These are phyloP conservation scores for Xylaria grammica DNA, from an alignment of 495 filamentous ascomycete species.

Conservation along the genomic window DNA sequence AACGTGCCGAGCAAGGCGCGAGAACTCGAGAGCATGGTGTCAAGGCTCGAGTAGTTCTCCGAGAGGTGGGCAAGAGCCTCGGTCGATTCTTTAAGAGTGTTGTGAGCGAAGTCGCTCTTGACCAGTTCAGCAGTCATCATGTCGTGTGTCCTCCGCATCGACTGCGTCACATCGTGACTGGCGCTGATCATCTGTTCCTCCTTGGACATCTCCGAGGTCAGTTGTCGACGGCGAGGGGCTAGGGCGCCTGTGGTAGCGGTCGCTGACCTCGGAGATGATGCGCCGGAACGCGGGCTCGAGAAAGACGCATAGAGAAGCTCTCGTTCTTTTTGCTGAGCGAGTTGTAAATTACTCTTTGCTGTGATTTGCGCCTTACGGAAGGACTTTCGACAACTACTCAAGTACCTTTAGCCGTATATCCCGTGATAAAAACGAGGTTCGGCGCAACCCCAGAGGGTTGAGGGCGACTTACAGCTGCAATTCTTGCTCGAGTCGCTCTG, in stretches of 20 bases:
- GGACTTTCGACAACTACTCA: conserved; percentile 65
- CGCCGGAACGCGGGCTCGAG: conserved; percentile 44
- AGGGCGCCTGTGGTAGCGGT: conserved; percentile 27
- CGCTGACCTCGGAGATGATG: conserved; percentile 35
- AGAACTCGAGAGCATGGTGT: conserved; percentile 73
- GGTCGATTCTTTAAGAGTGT: conserved; percentile 81
- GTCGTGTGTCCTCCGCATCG: conserved; percentile 82
- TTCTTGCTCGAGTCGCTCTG: conserved; percentile 67
- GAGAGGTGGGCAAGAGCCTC: conserved; percentile 79
- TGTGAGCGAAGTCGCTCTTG: conserved; percentile 83
- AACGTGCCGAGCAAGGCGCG: conserved; percentile 78
- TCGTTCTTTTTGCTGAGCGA: conserved; percentile 75
- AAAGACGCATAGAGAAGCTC: conserved; percentile 74
- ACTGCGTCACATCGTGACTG: conserved; percentile 80
- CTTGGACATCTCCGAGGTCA: conserved; percentile 44
- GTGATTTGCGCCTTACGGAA: conserved; percentile 86
- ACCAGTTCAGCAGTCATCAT: conserved; percentile 82
- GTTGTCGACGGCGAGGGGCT: conserved; percentile 25
- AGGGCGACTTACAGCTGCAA: conserved; percentile 61
- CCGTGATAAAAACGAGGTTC: neutral
- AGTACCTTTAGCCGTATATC: neutral
- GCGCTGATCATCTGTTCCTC: conserved; percentile 73
- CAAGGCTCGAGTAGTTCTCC: conserved; percentile 77
- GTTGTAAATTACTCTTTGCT: conserved; percentile 76
- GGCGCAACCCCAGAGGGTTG: conserved; percentile 23